These are phyloP conservation scores for Pseudogymnoascus sp. DNA, from an alignment of 2,329 filamentous ascomycete species.

Conservation along the genomic window DNA sequence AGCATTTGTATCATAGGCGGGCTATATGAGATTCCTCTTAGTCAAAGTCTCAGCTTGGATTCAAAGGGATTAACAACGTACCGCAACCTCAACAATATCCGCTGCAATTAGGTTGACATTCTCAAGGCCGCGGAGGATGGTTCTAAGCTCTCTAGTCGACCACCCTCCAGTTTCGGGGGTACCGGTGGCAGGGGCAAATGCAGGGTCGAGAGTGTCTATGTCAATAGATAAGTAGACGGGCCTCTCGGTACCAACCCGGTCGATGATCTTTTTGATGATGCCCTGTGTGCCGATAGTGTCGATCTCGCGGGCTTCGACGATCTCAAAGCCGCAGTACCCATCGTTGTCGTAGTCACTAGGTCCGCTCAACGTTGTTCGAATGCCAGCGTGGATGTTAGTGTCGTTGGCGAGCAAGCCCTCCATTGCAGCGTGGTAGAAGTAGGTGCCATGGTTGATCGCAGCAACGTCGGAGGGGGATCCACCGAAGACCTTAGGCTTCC, in stretches of 20 bases:
- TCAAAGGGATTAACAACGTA: slow-evolving; percentile 23
- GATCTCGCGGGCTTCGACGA: slow-evolving; percentile 66
- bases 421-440: slow-evolving; percentile 75
- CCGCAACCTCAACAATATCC: slow-evolving; percentile 65
- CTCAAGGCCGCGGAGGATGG: slow-evolving; percentile 61
- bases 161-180: slow-evolving; percentile 71
- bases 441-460: slow-evolving; percentile 77
- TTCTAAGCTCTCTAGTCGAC: slow-evolving; percentile 64
- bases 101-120: slow-evolving; percentile 60
- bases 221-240: slow-evolving; percentile 79
- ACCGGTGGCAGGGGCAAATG: slow-evolving; percentile 67
- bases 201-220: slow-evolving; percentile 81
- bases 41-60: background rate
- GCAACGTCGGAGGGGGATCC: slow-evolving; percentile 69
- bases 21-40: slow-evolving; percentile 22
- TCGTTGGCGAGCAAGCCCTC: slow-evolving; percentile 75
- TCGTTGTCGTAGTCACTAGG: slow-evolving; percentile 78
- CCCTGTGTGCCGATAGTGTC: slow-evolving; percentile 61
- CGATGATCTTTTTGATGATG: slow-evolving; percentile 69
- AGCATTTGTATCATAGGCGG: slow-evolving; percentile 64
- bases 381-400: slow-evolving; percentile 80
- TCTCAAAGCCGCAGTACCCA: slow-evolving; percentile 76
- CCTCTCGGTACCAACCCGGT: slow-evolving; percentile 63
- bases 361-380: slow-evolving; percentile 72
- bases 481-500: slow-evolving; percentile 81